Conservation (phyloP, 2,329 filamentous ascomycete species). For the Neoscytalidium dimidiatum region DNA sequence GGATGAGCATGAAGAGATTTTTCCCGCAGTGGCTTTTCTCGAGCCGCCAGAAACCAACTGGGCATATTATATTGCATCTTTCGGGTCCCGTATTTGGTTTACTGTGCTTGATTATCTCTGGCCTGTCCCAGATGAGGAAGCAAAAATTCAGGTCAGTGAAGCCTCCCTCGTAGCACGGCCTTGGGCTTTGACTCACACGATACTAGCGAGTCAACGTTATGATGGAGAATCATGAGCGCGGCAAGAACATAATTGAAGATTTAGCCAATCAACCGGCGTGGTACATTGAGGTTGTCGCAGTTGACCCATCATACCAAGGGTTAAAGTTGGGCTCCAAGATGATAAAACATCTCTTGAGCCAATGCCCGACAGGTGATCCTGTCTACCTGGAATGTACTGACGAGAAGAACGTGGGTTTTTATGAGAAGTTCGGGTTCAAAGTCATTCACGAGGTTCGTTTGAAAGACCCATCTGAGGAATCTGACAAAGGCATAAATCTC, state of each 20-base stretch:
- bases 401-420: not conserved
- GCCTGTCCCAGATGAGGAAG: not conserved
- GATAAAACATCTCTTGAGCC: not conserved
- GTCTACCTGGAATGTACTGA: not conserved
- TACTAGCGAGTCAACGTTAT: not conserved
- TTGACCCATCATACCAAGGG: not conserved
- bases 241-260: not conserved
- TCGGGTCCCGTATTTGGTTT: not conserved
- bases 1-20: too few relatives aligned
- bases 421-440: not conserved
- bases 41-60: not conserved
- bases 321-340: not conserved
- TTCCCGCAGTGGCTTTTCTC: not conserved
- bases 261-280: not conserved
- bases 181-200: not conserved
- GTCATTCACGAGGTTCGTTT: not conserved
- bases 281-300: not conserved
- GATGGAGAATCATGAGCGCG: not conserved
- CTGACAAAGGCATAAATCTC: not conserved
- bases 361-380: not conserved
- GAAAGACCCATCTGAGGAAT: not conserved
- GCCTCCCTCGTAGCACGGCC: too few relatives aligned
- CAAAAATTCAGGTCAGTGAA: not conserved
- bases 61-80: not conserved
- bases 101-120: not conserved